A percentile compares a stretch with the other conserved stretches of the same genome.
Evolutionary conservation across 345 rosid genomes (phyloP).

Genomic region (Viola odorata): DNA sequence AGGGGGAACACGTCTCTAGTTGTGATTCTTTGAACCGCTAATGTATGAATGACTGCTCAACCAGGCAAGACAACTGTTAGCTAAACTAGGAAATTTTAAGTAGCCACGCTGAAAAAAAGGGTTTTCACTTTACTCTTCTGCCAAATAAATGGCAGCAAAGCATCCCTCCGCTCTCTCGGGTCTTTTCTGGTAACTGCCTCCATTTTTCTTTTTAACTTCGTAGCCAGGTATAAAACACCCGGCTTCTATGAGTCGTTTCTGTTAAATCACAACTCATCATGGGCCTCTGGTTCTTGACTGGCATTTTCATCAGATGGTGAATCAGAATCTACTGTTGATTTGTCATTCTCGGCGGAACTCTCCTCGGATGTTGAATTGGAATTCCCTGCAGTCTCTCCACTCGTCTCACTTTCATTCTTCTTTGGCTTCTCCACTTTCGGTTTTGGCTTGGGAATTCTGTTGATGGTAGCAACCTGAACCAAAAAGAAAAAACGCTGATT

Average conservation of each 20-base stretch:
- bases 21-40: no score
- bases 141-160: not conserved
- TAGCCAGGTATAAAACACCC: constrained; percentile 1
- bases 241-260: not conserved
- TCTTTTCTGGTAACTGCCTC: not conserved
- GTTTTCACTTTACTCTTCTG: not conserved
- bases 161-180: not conserved
- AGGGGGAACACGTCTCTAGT: no score
- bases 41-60: not conserved
- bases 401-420: constrained; percentile 50
- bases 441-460: constrained; percentile 85
- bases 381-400: constrained; percentile 21
- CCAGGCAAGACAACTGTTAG: not conserved
- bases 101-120: not conserved
- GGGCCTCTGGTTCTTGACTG: constrained; percentile 30
- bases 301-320: constrained; percentile 17
- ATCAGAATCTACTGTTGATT: constrained; percentile 27
- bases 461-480: constrained; percentile 48
- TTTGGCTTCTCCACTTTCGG: constrained; percentile 74
- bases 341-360: constrained; percentile 13
- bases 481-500: not conserved
- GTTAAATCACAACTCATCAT: constrained; percentile 58
- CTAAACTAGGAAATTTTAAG: no score
- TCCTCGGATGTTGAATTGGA: constrained; percentile 35
- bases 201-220: not conserved